Evolutionary conservation across 805 yeast genomes (phyloP).

Genomic region (Metschnikowia vanudenii): DNA sequence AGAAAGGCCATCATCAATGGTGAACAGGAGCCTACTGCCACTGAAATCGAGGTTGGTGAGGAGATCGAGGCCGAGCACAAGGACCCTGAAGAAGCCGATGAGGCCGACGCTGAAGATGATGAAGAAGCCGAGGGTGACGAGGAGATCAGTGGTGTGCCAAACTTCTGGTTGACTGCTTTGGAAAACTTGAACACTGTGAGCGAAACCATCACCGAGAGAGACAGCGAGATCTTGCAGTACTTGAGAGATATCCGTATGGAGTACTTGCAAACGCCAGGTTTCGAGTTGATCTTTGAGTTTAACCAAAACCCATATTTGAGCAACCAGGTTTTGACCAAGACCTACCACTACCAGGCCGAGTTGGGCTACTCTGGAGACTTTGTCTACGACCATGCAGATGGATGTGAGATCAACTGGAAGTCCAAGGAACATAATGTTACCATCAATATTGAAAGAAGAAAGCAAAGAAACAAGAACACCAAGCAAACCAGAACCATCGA

Average conservation of each 20-base stretch:
- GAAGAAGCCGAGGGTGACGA: constrained; percentile 43
- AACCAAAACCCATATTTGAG: constrained; percentile 72
- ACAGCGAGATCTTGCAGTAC: constrained; percentile 72
- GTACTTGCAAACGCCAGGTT: constrained; percentile 84
- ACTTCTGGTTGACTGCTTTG: constrained; percentile 95
- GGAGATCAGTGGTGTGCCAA: constrained; percentile 73
- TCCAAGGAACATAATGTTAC: constrained; percentile 81
- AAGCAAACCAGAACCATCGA: constrained; percentile 95
- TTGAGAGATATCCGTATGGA: constrained; percentile 72
- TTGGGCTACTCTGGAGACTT: constrained; percentile 94
- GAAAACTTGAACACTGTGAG: constrained; percentile 79
- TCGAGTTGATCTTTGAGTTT: constrained; percentile 81
- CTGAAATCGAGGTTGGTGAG: constrained; percentile 78
- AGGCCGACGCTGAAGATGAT: constrained; percentile 40
- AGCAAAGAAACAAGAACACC: constrained; percentile 95
- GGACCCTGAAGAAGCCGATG: constrained; percentile 42
- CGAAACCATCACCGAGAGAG: constrained; percentile 86
- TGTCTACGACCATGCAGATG: constrained; percentile 96
- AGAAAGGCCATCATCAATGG: constrained; percentile 77
- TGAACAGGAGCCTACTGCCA: constrained; percentile 68
- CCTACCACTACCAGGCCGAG: constrained; percentile 91
- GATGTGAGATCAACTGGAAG: constrained; percentile 80
- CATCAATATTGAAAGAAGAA: constrained; percentile 84
- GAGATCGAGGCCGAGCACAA: constrained; percentile 58
- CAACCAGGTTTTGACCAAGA: constrained; percentile 71